A percentile compares a stretch with the other conserved stretches of the same genome.
phyloP scores from a whole-genome alignment of 768 basidiomycete genomes.

The Suillus clintonianus region DNA sequence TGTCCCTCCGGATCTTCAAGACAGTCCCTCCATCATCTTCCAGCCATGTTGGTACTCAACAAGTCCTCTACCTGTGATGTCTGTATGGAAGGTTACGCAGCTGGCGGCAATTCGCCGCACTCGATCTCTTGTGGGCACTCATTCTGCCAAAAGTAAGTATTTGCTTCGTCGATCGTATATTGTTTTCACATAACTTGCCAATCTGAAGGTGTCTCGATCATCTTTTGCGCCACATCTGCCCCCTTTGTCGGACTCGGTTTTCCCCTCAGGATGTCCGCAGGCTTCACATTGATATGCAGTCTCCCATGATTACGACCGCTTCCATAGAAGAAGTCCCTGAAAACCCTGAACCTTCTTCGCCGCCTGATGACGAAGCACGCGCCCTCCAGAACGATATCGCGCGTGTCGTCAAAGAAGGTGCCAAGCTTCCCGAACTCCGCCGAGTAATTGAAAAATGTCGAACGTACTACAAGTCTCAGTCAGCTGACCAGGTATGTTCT shows the following conservation, averaged over 20 bases:
- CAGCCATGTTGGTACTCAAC: conserved; percentile 67
- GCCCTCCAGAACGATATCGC: conserved; percentile 56
- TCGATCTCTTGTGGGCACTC: conserved; percentile 73
- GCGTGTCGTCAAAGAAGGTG: conserved; percentile 56
- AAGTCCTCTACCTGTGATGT: conserved; percentile 73
- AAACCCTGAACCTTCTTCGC: conserved; percentile 20
- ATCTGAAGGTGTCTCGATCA: conserved; percentile 54
- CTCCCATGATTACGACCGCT: conserved; percentile 29
- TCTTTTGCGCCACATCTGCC: conserved; percentile 52
- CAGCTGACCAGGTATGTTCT: conserved; percentile 46
- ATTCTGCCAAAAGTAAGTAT: conserved; percentile 52
- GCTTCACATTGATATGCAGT: conserved; percentile 59
- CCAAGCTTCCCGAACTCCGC: conserved; percentile 49
- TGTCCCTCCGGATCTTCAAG: conserved; percentile 14
- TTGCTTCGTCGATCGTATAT: conserved; percentile 20
- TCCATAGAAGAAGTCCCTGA: conserved; percentile 10
- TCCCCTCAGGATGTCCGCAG: conserved; percentile 45
- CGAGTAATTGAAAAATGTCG: conserved; percentile 53
- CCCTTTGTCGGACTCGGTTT: conserved; percentile 63
- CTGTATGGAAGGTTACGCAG: conserved; percentile 65
- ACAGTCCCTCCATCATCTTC: conserved; percentile 12
- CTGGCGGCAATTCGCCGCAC: conserved; percentile 56
- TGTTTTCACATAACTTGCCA: conserved; percentile 7
- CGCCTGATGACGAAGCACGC: conserved; percentile 45
- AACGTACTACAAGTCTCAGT: conserved; percentile 47